Conservation (phyloP, 345 rosid genomes). For the Euphorbia tirucalli region DNA sequence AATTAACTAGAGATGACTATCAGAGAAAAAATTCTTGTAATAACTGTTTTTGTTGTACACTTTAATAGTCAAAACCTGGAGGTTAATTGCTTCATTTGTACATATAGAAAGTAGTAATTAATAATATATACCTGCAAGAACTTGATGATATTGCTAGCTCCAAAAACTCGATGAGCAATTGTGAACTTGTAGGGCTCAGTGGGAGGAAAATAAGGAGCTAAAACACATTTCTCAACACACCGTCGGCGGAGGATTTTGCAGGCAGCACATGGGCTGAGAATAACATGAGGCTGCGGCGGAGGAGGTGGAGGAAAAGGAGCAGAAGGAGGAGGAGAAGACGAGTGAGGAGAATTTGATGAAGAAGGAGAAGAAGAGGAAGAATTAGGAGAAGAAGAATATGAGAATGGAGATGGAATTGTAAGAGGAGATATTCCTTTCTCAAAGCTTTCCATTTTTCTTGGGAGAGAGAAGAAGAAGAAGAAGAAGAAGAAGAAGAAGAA, state of each 20-base stretch:
- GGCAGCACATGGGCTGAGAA: slow-evolving; percentile 70
- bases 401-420: slow-evolving; percentile 8
- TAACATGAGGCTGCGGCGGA: slow-evolving; percentile 24
- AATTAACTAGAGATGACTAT: no score
- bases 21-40: no score
- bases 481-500: slow-evolving; percentile 7
- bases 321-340: slow-evolving; percentile 10
- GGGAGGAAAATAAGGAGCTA: slow-evolving; percentile 80
- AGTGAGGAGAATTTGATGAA: slow-evolving; percentile 13
- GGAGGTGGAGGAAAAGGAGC: slow-evolving; percentile 16
- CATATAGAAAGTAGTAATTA: background rate
- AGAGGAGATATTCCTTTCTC: slow-evolving; percentile 18
- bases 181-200: slow-evolving; percentile 63
- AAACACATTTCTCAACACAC: slow-evolving; percentile 56
- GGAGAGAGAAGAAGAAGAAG: background rate
- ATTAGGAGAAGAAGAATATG: slow-evolving; percentile 20
- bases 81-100: no score
- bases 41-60: no score
- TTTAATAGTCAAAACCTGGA: no score
- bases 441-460: slow-evolving; percentile 18
- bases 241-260: slow-evolving; percentile 73
- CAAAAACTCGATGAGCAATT: slow-evolving; percentile 66
- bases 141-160: slow-evolving; percentile 67
- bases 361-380: slow-evolving; percentile 17
- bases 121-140: slow-evolving; percentile 54